A percentile compares a stretch with the other conserved stretches of the same genome.
Evolutionary conservation across 202 grass and related monocot species (phyloP).

Genomic region (Alloteropsis angusta): DNA sequence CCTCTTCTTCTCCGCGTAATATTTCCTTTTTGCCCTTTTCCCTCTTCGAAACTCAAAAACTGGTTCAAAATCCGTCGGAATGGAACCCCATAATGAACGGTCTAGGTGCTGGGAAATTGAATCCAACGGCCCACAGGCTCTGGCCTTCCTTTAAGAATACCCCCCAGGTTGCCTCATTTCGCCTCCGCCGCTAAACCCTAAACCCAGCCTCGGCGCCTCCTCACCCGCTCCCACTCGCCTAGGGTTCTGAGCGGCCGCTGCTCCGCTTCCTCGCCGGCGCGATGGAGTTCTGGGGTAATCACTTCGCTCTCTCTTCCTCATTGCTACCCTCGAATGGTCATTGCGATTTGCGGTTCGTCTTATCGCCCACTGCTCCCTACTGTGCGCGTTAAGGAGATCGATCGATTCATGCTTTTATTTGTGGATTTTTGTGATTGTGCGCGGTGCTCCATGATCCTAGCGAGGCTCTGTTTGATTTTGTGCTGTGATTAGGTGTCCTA

Average conservation of each 20-base stretch:
- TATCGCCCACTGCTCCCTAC: neutral
- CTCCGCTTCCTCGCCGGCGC: conserved; percentile 3
- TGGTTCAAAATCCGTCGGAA: neutral
- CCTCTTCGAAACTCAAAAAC: neutral
- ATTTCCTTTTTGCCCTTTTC: neutral
- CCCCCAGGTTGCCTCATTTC: neutral
- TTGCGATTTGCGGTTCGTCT: neutral
- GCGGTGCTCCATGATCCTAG: neutral
- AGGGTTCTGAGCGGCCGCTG: neutral
- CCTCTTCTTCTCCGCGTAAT: neutral
- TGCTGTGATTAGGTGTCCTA: neutral
- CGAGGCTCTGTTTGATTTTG: neutral
- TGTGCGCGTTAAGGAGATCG: neutral
- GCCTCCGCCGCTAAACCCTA: conserved; percentile 32
- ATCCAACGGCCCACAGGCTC: neutral
- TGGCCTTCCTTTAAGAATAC: conserved; percentile 2
- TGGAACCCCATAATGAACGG: neutral
- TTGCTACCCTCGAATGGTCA: too few species aligned
- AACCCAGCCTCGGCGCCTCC: neutral
- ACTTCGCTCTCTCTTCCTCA: too few species aligned
- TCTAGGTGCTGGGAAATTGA: neutral
- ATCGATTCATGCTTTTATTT: neutral
- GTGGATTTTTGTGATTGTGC: neutral
- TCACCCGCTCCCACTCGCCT: neutral
- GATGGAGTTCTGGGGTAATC: conserved; percentile 48